phyloP scores from a whole-genome alignment of 2,329 filamentous ascomycete species.

The Atkinsonella hypoxylon region DNA sequence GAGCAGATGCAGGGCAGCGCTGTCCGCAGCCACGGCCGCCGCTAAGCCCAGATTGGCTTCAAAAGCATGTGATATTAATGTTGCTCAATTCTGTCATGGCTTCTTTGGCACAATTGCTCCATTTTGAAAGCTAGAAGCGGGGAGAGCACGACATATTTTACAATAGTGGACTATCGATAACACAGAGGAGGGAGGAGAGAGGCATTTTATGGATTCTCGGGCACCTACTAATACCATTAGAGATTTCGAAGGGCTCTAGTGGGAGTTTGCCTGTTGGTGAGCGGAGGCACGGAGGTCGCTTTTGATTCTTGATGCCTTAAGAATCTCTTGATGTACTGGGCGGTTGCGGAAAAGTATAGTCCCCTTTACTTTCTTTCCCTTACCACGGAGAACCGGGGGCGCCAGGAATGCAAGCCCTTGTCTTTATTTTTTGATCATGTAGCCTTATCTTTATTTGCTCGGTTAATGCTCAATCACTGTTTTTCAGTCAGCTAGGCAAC shows the following conservation, averaged over 20 bases:
- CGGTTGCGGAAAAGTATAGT: constrained; percentile 3
- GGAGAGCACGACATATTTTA: constrained; percentile 8
- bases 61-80: constrained; percentile 14
- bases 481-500: constrained; percentile 21
- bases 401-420: constrained; percentile 6
- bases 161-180: constrained; percentile 17
- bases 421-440: constrained; percentile 20
- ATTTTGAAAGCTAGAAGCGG: constrained; percentile 23
- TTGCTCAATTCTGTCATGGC: constrained; percentile 16
- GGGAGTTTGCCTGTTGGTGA: neutral
- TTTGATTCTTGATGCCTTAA: neutral
- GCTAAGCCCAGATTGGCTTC: constrained; percentile 39
- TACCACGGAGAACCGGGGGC: neutral
- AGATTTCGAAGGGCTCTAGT: neutral
- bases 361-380: neutral
- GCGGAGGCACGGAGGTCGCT: neutral
- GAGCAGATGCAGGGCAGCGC: constrained; percentile 86
- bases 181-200: constrained; percentile 11
- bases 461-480: constrained; percentile 19
- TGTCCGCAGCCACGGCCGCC: constrained; percentile 84
- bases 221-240: constrained; percentile 10
- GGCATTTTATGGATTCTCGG: constrained; percentile 19
- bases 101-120: constrained; percentile 17
- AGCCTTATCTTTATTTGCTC: constrained; percentile 21
- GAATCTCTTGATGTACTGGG: constrained; percentile 2